Percentiles rank a stretch among this genome's conserved stretches.
These are phyloP conservation scores for Sphagnum tenellum DNA, from an alignment of 225 moss, liverwort and hornwort genomes.

Conservation along the genomic window DNA sequence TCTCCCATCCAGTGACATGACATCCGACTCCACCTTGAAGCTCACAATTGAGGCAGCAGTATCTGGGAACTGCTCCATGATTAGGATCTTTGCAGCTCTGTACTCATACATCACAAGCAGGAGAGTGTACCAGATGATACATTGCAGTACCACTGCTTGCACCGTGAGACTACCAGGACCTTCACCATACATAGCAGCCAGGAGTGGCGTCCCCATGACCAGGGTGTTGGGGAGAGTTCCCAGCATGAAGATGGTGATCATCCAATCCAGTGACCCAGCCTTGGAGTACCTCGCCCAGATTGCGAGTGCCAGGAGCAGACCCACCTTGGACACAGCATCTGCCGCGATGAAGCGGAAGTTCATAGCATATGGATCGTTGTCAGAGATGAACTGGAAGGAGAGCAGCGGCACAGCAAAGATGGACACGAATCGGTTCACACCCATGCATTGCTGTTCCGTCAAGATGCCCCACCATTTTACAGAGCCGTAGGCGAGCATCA, in stretches of 20 bases:
- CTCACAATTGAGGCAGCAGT: slow-evolving; percentile 78
- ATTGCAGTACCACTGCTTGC: slow-evolving; percentile 87
- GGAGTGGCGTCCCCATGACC: slow-evolving; percentile 92
- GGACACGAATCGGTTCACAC: slow-evolving; percentile 93
- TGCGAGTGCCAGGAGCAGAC: slow-evolving; percentile 34
- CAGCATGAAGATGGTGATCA: slow-evolving; percentile 91
- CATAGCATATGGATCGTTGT: slow-evolving; percentile 83
- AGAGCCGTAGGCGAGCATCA: slow-evolving; percentile 88
- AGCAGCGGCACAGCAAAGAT: slow-evolving; percentile 86
- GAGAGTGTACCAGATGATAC: slow-evolving; percentile 87
- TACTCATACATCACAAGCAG: slow-evolving; percentile 82
- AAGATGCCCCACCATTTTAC: slow-evolving; percentile 97
- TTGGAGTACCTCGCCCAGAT: slow-evolving; percentile 75
- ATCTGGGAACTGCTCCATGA: slow-evolving; percentile 82
- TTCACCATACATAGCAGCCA: slow-evolving; percentile 75
- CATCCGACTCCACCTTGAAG: slow-evolving; percentile 94
- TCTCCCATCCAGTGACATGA: slow-evolving; percentile 78
- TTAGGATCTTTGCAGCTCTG: slow-evolving; percentile 81
- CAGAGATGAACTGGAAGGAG: slow-evolving; percentile 90
- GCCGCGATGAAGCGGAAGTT: slow-evolving; percentile 80
- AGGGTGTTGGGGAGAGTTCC: slow-evolving; percentile 91
- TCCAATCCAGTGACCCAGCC: slow-evolving; percentile 78
- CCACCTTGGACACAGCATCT: slow-evolving; percentile 65
- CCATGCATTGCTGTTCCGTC: slow-evolving; percentile 79
- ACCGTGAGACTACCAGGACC: slow-evolving; percentile 60